Evolutionary conservation across 2,329 filamentous ascomycete species (phyloP), one percentile per base, ranked within the genome.

Genomic region (Plectosphaerella plurivora): DNA sequence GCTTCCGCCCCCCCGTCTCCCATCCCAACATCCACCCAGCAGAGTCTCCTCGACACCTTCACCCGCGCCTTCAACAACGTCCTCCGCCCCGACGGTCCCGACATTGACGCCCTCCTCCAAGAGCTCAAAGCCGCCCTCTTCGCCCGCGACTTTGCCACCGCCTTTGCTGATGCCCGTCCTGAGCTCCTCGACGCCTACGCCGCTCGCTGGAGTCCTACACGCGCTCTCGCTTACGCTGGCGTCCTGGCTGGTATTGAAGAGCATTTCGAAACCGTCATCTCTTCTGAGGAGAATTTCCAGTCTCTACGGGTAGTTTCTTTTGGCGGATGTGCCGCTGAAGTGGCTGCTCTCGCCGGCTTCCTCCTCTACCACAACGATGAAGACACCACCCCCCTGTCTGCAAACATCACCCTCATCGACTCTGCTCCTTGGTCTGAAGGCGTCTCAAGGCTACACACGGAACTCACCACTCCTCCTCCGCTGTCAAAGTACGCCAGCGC

Each of bases 71-170:
- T 94, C 60, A 63, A 70, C 12, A 67, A 69, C 3, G 65, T 78
- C 7, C 71, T 86, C 48, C 62, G 68, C 9, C 76, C 75, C 2
- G 68, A 18, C 8, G 59, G 62, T 15, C 39, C 35, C 10, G 39
- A 20, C n/a, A 75, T 85, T 47, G 68, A 77, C 28, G 63, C 75
- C 1, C 68, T 84, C 4, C 77, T 97, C 18, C 93, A 96, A 64
- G 82, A 86, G 50, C 82, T 97, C 56, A 99, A 97, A 69, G 78
- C 84, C 8, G 89, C 93, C 57, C 77, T 99, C 9, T 97, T 87
- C 67, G 85, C 88, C 53, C 83, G 94, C 33, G 89, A 97, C 66
- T 97, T 97, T 69, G 77, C 78, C 12, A 73, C 76, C 15, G 93
- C 93, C 0, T 99, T 97, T 71, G 84, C 84, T 1, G 77, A 77